Evolutionary conservation across 2,329 filamentous ascomycete species (phyloP).

Genomic region (Scedosporium minutisporum): DNA sequence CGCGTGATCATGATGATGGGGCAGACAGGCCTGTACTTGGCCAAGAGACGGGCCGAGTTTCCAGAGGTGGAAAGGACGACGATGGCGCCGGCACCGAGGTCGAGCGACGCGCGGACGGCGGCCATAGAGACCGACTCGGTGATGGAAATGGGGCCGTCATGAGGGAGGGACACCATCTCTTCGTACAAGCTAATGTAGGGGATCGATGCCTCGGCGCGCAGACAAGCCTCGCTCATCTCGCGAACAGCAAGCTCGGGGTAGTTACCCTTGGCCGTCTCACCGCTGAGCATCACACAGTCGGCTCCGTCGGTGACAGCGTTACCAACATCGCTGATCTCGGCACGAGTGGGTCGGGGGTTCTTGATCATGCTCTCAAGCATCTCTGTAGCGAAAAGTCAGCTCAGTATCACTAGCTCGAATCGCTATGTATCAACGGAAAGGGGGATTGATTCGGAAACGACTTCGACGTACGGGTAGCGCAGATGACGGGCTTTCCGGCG

Average conservation of each 20-base stretch:
- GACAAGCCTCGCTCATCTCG: slow-evolving; percentile 98
- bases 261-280: slow-evolving; percentile 95
- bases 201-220: slow-evolving; percentile 94
- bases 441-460: slow-evolving; percentile 47
- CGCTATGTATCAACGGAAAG: not conserved
- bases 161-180: slow-evolving; percentile 70
- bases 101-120: slow-evolving; percentile 87
- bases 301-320: slow-evolving; percentile 94
- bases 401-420: not conserved
- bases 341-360: slow-evolving; percentile 95
- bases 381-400: slow-evolving; percentile 79
- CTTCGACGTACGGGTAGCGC: slow-evolving; percentile 98
- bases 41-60: slow-evolving; percentile 85
- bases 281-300: slow-evolving; percentile 99
- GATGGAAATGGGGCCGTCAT: slow-evolving; percentile 70
- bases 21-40: slow-evolving; percentile 98
- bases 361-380: slow-evolving; percentile 99
- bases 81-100: slow-evolving; percentile 93
- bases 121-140: slow-evolving; percentile 96
- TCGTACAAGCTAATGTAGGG: slow-evolving; percentile 96
- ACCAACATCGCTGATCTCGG: slow-evolving; percentile 96
- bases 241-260: slow-evolving; percentile 87
- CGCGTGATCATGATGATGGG: slow-evolving; percentile 99
- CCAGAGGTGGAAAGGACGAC: slow-evolving; percentile 93
- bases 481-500: slow-evolving; percentile 96